These are phyloP conservation scores for Colletotrichum tofieldiae DNA, from an alignment of 2,329 filamentous ascomycete genomes.

Conservation along the genomic window DNA sequence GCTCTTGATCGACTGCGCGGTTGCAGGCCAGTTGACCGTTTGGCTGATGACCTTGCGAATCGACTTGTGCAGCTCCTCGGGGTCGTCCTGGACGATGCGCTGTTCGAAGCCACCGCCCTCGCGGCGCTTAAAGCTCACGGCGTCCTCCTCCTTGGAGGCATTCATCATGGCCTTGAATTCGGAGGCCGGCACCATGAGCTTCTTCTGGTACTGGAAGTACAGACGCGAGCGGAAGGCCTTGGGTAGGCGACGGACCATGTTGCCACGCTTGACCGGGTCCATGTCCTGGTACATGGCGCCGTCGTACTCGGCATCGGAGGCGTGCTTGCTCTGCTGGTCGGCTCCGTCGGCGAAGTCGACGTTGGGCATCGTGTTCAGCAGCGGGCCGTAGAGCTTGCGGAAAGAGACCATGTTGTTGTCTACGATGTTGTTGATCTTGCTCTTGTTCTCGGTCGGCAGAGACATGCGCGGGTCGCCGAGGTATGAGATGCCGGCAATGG, in stretches of 20 bases:
- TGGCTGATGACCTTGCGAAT: constrained; percentile 85
- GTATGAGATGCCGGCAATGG: constrained; percentile 94
- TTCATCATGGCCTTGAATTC: constrained; percentile 92
- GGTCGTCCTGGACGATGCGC: constrained; percentile 81
- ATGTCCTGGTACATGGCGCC: constrained; percentile 88
- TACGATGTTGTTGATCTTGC: constrained; percentile 96
- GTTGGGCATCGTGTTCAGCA: constrained; percentile 93
- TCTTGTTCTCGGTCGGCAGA: constrained; percentile 89
- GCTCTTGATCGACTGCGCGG: constrained; percentile 88
- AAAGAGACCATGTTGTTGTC: constrained; percentile 93
- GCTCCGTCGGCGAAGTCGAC: constrained; percentile 78
- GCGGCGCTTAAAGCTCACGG: constrained; percentile 77
- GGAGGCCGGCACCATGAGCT: constrained; percentile 85
- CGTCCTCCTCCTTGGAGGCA: constrained; percentile 79
- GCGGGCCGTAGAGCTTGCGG: constrained; percentile 88
- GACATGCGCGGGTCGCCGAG: constrained; percentile 97
- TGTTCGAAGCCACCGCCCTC: constrained; percentile 90
- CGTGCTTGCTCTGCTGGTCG: constrained; percentile 64
- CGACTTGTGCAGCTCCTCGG: constrained; percentile 77
- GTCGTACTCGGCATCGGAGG: constrained; percentile 73
- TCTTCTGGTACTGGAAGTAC: constrained; percentile 95
- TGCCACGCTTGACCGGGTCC: constrained; percentile 90
- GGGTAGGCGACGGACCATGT: constrained; percentile 95
- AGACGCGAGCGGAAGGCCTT: constrained; percentile 88
- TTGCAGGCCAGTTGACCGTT: constrained; percentile 94